Percentiles rank a stretch among this genome's conserved stretches.
These are phyloP conservation scores for Hygrophorus pudorinus DNA, from an alignment of 768 basidiomycete species.

Conservation along the genomic window DNA sequence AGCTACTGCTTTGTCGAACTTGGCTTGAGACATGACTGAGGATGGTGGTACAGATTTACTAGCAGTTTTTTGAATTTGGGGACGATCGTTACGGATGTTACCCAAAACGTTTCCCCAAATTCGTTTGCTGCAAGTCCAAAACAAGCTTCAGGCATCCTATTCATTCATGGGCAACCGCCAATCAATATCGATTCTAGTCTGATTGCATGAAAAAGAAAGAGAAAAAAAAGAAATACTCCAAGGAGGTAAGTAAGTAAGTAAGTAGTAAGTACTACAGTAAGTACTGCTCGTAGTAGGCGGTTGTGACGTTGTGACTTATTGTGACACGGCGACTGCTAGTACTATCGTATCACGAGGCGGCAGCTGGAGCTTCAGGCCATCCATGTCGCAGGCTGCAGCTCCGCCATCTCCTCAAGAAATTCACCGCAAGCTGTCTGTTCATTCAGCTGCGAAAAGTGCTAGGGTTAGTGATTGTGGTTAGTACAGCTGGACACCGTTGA, in stretches of 20 bases:
- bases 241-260: background rate
- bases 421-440: conserved; percentile 74
- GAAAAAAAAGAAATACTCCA: background rate
- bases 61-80: too few species aligned
- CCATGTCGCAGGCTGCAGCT: conserved; percentile 34
- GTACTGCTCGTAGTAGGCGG: too few species aligned
- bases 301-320: conserved; percentile 1
- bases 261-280: too few species aligned
- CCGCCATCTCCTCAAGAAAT: conserved; percentile 85
- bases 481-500: conserved; percentile 26
- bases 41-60: conserved; percentile 1
- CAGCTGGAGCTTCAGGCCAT: conserved; percentile 1
- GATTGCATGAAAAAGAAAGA: conserved; percentile 2
- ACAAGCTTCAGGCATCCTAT: too few species aligned
- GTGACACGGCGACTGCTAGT: background rate
- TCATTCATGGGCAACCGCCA: too few species aligned
- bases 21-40: conserved; percentile 47
- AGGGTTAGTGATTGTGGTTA: too few species aligned
- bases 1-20: conserved; percentile 67
- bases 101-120: too few species aligned
- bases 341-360: background rate
- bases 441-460: conserved; percentile 43
- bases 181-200: background rate
- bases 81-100: too few species aligned
- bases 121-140: too few species aligned